These are phyloP conservation scores for Xylaria hypoxylon DNA, from an alignment of 2,329 filamentous ascomycete genomes.

Conservation along the genomic window DNA sequence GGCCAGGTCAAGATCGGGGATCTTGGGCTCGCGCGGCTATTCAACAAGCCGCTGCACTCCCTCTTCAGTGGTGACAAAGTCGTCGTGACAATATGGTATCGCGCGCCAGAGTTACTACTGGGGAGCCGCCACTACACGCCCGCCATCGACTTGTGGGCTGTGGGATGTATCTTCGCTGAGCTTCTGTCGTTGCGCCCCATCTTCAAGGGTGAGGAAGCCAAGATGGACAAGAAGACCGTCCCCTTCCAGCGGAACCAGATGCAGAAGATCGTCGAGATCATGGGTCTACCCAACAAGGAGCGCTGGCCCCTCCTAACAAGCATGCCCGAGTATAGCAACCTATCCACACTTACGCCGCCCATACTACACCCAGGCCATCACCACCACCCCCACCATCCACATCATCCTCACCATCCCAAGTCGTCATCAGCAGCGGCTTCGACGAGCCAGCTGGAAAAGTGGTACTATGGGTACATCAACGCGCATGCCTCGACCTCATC, in stretches of 20 bases:
- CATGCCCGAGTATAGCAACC: constrained; percentile 87
- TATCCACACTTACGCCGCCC: constrained; percentile 67
- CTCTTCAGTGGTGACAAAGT: constrained; percentile 97
- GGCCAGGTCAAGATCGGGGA: constrained; percentile 97
- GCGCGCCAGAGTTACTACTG: constrained; percentile 91
- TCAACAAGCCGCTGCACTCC: constrained; percentile 92
- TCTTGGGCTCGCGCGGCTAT: constrained; percentile 88
- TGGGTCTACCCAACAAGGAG: constrained; percentile 89
- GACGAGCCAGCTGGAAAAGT: constrained; percentile 74
- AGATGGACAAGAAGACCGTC: constrained; percentile 99
- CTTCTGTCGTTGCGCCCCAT: constrained; percentile 90
- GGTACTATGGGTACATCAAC: constrained; percentile 79
- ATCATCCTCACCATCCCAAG: constrained; percentile 48
- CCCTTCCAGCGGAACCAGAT: constrained; percentile 98
- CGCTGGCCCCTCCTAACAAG: constrained; percentile 85
- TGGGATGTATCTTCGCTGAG: constrained; percentile 98
- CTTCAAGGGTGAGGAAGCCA: constrained; percentile 98
- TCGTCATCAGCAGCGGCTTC: constrained; percentile 52
- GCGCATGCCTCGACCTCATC: constrained; percentile 63
- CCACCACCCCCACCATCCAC: constrained; percentile 49
- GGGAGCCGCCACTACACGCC: constrained; percentile 97
- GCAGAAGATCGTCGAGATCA: constrained; percentile 97
- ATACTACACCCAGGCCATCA: constrained; percentile 56
- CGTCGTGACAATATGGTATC: constrained; percentile 99
- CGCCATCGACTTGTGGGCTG: constrained; percentile 96